These are phyloP conservation scores for Pichia membranifaciens DNA, from an alignment of 805 yeast genomes.

Conservation along the genomic window DNA sequence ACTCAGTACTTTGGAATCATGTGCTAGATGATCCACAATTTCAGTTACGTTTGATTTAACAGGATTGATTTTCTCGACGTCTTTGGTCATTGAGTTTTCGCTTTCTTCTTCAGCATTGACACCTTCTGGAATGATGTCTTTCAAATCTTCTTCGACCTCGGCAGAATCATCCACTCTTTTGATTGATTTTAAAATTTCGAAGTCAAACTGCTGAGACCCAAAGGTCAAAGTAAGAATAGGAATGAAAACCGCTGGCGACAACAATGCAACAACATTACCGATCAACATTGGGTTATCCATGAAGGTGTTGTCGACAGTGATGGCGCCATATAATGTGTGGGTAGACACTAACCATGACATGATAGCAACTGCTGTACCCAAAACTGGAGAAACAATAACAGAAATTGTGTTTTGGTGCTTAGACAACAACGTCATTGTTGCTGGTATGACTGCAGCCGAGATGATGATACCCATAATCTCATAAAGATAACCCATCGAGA, in stretches of 20 bases:
- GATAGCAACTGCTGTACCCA: conserved; percentile 70
- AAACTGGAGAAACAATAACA: conserved; percentile 68
- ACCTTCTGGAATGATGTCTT: conserved; percentile 15
- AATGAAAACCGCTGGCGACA: conserved; percentile 60
- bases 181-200: conserved; percentile 54
- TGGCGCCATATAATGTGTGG: conserved; percentile 36
- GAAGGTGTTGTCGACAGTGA: conserved; percentile 56
- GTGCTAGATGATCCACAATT: conserved; percentile 20
- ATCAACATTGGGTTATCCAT: conserved; percentile 83
- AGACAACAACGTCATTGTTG: conserved; percentile 60
- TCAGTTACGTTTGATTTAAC: conserved; percentile 29
- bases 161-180: conserved; percentile 66
- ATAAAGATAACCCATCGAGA: conserved; percentile 82
- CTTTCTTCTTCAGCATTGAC: conserved; percentile 21
- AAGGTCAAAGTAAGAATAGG: conserved; percentile 61
- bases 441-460: conserved; percentile 80
- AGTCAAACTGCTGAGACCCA: conserved; percentile 71
- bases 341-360: conserved; percentile 60
- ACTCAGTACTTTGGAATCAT: conserved; percentile 13
- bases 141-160: conserved; percentile 39
- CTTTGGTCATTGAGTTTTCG: conserved; percentile 20
- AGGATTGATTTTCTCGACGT: conserved; percentile 21
- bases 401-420: conserved; percentile 60
- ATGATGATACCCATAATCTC: conserved; percentile 87
- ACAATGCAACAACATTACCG: conserved; percentile 79